Conservation (phyloP, 768 basidiomycete genomes). For the Russula abietina region DNA sequence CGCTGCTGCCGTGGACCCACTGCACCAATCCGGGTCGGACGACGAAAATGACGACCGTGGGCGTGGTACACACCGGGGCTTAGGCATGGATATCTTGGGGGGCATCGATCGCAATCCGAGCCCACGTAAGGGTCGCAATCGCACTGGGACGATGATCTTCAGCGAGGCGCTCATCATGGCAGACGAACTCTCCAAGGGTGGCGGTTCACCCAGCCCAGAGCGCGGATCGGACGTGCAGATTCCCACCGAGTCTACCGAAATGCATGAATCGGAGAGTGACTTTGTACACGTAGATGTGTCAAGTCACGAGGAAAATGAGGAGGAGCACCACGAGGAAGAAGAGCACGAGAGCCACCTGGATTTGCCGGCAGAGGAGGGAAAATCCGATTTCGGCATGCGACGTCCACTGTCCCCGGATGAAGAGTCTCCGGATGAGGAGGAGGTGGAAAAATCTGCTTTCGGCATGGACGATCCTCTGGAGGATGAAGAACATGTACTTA, state of each 20-base stretch:
- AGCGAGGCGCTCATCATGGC: slow-evolving; percentile 39
- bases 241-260: background rate
- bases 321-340: slow-evolving; percentile 9
- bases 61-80: slow-evolving; percentile 18
- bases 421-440: too few relatives aligned
- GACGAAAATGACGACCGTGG: slow-evolving; percentile 22
- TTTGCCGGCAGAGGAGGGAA: background rate
- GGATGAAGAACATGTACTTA: background rate
- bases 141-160: slow-evolving; percentile 74
- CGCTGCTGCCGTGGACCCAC: slow-evolving; percentile 22
- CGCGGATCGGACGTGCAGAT: background rate
- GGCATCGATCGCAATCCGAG: slow-evolving; percentile 24
- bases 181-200: slow-evolving; percentile 36
- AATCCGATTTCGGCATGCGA: background rate
- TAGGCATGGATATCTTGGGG: slow-evolving; percentile 16
- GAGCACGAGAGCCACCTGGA: slow-evolving; percentile 4
- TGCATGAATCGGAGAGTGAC: slow-evolving; percentile 10
- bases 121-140: slow-evolving; percentile 39
- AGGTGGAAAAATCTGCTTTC: background rate
- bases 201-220: slow-evolving; percentile 19
- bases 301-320: background rate
- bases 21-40: slow-evolving; percentile 5
- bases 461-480: slow-evolving; percentile 1
- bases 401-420: background rate
- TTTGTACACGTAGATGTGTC: slow-evolving; percentile 18